Conservation (phyloP, 345 rosid genomes). For the Boechera stricta region DNA sequence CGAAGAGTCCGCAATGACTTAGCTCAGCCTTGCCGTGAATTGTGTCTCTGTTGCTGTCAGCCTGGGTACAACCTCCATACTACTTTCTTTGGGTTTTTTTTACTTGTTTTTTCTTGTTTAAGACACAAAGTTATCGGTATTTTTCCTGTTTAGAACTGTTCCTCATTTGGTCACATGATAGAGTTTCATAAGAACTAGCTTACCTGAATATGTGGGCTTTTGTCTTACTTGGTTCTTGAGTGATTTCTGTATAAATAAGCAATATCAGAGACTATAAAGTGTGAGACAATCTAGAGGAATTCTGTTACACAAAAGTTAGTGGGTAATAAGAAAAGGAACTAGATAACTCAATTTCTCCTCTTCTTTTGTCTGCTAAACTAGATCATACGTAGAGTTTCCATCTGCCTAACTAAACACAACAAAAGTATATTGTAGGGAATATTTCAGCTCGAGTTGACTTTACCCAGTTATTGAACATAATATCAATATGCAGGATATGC, state of each 20-base stretch:
- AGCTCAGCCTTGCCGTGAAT: conserved; percentile 98
- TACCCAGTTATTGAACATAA: not conserved
- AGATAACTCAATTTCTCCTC: not conserved
- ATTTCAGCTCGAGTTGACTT: conserved; percentile 5
- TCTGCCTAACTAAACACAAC: not conserved
- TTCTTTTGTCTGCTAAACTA: not conserved
- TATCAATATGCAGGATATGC: conserved; percentile 70
- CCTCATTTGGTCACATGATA: not conserved
- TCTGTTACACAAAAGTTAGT: conserved; percentile 5
- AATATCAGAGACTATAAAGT: not conserved
- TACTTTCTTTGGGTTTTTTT: not conserved
- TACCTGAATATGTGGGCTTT: not conserved
- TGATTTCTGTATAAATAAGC: not conserved
- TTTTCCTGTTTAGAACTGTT: not conserved
- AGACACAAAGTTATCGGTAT: not conserved
- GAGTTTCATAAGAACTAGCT: not conserved
- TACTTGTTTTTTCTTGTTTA: not conserved
- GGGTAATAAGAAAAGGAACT: not conserved
- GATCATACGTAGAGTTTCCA: conserved; percentile 2
- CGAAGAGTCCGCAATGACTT: conserved; percentile 95
- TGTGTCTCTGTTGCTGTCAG: conserved; percentile 98
- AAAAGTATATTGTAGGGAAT: not conserved
- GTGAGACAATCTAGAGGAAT: conserved; percentile 12
- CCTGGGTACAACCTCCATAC: conserved; percentile 69
- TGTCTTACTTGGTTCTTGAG: not conserved